Percentiles rank a stretch among this genome's conserved stretches.
These are phyloP conservation scores for Cinnamomum chago DNA, from an alignment of 164 flowering plant genomes.

Conservation along the genomic window DNA sequence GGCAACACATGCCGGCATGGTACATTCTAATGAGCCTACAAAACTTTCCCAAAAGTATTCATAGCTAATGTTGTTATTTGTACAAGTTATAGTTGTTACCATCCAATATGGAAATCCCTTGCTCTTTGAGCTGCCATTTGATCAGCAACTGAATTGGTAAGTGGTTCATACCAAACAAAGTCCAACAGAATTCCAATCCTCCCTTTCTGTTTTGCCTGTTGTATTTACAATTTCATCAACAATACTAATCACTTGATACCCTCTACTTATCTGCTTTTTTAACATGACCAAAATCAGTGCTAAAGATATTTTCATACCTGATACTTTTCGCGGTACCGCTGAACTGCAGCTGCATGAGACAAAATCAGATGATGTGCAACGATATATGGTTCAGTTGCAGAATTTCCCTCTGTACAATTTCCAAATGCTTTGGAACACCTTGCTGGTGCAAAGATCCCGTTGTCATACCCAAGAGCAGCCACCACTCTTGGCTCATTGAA, in stretches of 20 bases:
- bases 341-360: slow-evolving; percentile 62
- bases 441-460: slow-evolving; percentile 61
- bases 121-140: slow-evolving; percentile 71
- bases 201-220: slow-evolving; percentile 55
- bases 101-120: slow-evolving; percentile 68
- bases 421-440: slow-evolving; percentile 59
- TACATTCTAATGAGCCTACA: background rate
- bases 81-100: slow-evolving; percentile 31
- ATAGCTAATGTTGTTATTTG: background rate
- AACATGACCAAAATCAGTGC: background rate
- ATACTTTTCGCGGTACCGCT: slow-evolving; percentile 58
- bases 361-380: slow-evolving; percentile 62
- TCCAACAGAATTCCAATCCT: slow-evolving; percentile 68
- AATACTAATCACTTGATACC: background rate
- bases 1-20: background rate
- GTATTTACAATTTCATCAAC: background rate
- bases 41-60: background rate
- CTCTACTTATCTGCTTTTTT: background rate
- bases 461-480: slow-evolving; percentile 74
- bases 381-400: slow-evolving; percentile 72
- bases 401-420: slow-evolving; percentile 62
- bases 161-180: slow-evolving; percentile 78
- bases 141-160: slow-evolving; percentile 48
- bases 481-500: slow-evolving; percentile 74
- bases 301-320: slow-evolving; percentile 27